phyloP scores from a whole-genome alignment of 2,329 filamentous ascomycete species.

The Fusarium sp. region DNA sequence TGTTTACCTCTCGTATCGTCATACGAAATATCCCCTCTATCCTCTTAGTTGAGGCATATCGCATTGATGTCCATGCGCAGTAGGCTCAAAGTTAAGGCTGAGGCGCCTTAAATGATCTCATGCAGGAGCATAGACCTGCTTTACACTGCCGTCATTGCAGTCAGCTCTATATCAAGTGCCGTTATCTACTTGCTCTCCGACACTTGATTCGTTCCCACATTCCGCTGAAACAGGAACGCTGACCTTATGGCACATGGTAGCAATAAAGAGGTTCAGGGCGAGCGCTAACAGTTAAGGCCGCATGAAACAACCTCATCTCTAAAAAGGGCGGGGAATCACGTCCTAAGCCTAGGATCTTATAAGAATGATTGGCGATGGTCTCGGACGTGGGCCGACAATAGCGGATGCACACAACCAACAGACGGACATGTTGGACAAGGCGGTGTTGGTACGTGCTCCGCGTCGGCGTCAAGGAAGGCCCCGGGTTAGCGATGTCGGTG shows the following conservation, averaged over 20 bases:
- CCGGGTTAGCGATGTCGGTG: constrained; percentile 70
- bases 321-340: constrained; percentile 70
- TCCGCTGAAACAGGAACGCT: constrained; percentile 84
- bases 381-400: constrained; percentile 76
- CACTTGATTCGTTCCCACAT: constrained; percentile 83
- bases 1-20: constrained; percentile 52
- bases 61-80: constrained; percentile 48
- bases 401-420: constrained; percentile 83
- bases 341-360: constrained; percentile 79
- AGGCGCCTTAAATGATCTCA: background rate
- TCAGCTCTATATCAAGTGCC: background rate
- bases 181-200: constrained; percentile 75
- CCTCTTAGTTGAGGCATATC: too few relatives aligned
- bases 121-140: background rate
- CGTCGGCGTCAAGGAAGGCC: constrained; percentile 68
- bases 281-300: constrained; percentile 80
- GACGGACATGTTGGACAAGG: constrained; percentile 78
- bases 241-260: constrained; percentile 51
- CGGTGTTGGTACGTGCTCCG: constrained; percentile 72
- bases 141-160: background rate
- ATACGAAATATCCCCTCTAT: constrained; percentile 53
- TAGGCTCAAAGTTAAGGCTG: constrained; percentile 43
- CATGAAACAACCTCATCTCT: constrained; percentile 81
- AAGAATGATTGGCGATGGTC: constrained; percentile 80
- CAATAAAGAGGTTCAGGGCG: constrained; percentile 69